Base-by-base conservation (phyloP, 352 stramenopile species). In the Blastocystis sp. region DNA sequence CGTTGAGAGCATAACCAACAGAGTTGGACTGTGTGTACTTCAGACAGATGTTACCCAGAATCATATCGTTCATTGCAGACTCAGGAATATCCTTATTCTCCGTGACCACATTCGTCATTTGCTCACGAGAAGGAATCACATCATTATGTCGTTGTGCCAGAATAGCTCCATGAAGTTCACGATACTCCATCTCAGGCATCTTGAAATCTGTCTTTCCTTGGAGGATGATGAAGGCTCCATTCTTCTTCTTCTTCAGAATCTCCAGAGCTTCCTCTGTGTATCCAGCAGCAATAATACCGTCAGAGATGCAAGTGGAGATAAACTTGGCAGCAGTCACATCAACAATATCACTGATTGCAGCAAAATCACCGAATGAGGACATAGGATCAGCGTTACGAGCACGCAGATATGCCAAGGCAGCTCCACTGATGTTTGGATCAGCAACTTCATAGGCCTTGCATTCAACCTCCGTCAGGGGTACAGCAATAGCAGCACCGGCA, bases 11-110 rank as follows among this genome's bases (percentile, higher is more conserved):
- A 91, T 98, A 99, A 9, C 95, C 96, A 12, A 99, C 96, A 49
- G 93, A 97, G 92, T 99, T 99, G 66, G 91, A 96, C 92, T 99
- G 96, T 77, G 97, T 99, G 92, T 99, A 99, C 93, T 99, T 99
- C 89, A 98, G 91, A 83, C 95, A 97, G 90, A 99, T 99, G 65
- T 94, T 96, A n/a, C 96, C 97, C 37, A 99, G 92, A 83, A 98
- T 95, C 74, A 99, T 91, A 90, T 99, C 97, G 63, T 88, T 90
- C 89, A 98, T 94, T 73, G 95, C 96, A 65, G 92, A 93, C 32
- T 96, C 92, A 24, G 92, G 92, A 5, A 98, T 89, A 58, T 93
- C 91, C 51, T 92, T 91, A 4, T 77, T 71, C 42, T 69, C 57
- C 29, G 94, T 98, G 85, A 97, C 94, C 57, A 97, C 91, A 73